Conservation (phyloP, 2,329 filamentous ascomycete genomes). For the Pseudohalonectria lignicola region DNA sequence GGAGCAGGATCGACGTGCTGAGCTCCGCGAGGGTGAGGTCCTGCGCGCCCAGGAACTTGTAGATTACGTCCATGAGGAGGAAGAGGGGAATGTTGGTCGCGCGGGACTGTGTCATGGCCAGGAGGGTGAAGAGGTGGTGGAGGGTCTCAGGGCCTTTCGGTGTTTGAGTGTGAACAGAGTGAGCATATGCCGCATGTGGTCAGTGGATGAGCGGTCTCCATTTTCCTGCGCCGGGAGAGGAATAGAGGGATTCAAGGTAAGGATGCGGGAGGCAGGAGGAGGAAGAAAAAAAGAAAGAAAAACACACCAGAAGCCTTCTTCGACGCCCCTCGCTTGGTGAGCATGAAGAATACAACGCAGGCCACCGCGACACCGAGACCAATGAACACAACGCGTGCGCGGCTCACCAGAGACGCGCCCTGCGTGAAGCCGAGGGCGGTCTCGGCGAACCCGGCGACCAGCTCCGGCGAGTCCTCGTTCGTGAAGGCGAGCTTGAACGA, state of each 20-base stretch:
- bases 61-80: conserved; percentile 57
- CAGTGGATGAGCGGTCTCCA: background rate
- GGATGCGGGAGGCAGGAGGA: conserved; percentile 7
- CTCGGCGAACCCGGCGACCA: conserved; percentile 42
- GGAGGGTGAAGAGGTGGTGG: conserved; percentile 63
- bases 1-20: conserved; percentile 59
- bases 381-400: conserved; percentile 38
- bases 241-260: too few relatives aligned
- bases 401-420: conserved; percentile 32
- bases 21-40: conserved; percentile 44
- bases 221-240: too few relatives aligned
- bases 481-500: conserved; percentile 89
- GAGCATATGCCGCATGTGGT: too few relatives aligned
- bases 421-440: conserved; percentile 29
- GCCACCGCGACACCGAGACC: conserved; percentile 27
- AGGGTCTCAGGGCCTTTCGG: conserved; percentile 33
- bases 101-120: conserved; percentile 80
- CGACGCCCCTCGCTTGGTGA: conserved; percentile 15
- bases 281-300: conserved; percentile 3
- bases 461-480: conserved; percentile 75
- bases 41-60: conserved; percentile 34
- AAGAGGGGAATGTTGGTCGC: conserved; percentile 79
- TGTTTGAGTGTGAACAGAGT: too few relatives aligned
- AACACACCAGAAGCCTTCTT: conserved; percentile 14
- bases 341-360: conserved; percentile 27